Evolutionary conservation across 2,329 filamentous ascomycete species (phyloP), one percentile per base, ranked within the genome.

Genomic region (Aspergillus ruber): DNA sequence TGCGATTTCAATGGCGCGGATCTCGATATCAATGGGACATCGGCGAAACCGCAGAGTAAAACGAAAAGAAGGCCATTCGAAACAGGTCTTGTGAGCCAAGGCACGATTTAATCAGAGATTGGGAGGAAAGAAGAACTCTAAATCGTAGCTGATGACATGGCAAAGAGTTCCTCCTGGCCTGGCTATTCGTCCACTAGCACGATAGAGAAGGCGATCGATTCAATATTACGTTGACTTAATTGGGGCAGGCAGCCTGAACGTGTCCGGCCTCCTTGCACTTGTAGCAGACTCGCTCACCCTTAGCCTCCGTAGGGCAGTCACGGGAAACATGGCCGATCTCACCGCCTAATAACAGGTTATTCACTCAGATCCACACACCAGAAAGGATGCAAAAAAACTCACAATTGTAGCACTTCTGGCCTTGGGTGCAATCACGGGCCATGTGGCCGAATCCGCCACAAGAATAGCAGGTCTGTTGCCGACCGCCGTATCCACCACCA

Each of bases 351-450:
- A 15, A 39, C 17, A 39, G 15, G 54, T n/a, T 35, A 18, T 21
- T 43, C 17, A 33, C 55, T 44, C 43, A 49, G 40, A 42, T 23
- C 33, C 36, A 50, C 32, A 38, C 12, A 23, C 4, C 5, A 25
- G 23, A 45, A 4, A 43, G 36, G 29, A 33, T n/a, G 12, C 4
- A 35, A 33, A n/a, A 4, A 42, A 44, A 57, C 79, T 67, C 67
- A 83, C 93, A 97, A 83, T 96, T 96, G 84, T 97, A 98, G 85
- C 93, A 98, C 81, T 97, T 97, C 80, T 94, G 91, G 65, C 93
- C 93, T 73, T 97, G 94, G 63, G 91, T 94, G 76, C 93, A 98
- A 75, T 97, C 93, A 79, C 90, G 86, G 68, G 88, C 90, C 86
- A 95, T 91, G 79, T 98, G 93, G 65, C 91, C 91, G 68, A 89